A percentile compares a stretch with the other conserved stretches of the same genome.
Conservation (phyloP, 148 eudicot genomes). For the Bassia scoparia region DNA sequence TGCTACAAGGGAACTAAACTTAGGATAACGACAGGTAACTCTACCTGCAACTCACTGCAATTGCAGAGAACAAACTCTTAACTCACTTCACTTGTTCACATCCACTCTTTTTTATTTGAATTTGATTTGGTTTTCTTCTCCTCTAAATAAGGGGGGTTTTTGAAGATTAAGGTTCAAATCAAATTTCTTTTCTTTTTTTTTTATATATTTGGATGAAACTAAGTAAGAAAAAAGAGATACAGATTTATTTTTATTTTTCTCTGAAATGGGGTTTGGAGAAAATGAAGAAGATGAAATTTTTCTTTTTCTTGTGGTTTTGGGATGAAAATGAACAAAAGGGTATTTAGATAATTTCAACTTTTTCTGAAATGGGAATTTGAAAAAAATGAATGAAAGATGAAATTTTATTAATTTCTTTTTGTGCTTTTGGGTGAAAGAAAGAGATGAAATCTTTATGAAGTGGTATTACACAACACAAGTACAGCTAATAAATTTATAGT, state of each 20-base stretch:
- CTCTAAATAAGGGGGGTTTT: not conserved
- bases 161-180: conserved; percentile 35
- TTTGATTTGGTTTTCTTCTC: conserved; percentile 6
- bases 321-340: not conserved
- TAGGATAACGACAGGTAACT: conserved; percentile 51
- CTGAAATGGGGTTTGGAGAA: not conserved
- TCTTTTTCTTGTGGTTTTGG: not conserved
- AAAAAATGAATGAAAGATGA: not conserved
- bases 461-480: too few species aligned
- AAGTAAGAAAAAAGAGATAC: too few species aligned
- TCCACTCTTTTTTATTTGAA: too few species aligned
- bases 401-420: too few species aligned
- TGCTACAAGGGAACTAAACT: conserved; percentile 44
- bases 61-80: conserved; percentile 29
- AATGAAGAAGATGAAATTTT: not conserved
- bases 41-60: conserved; percentile 42
- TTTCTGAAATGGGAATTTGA: not conserved
- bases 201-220: too few species aligned
- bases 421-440: too few species aligned
- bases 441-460: too few species aligned
- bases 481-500: too few species aligned
- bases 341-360: too few species aligned
- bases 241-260: not conserved
- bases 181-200: not conserved
- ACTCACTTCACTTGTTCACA: not conserved